Conservation (phyloP, 2,329 filamentous ascomycete species). For the Microdochium nivale region DNA sequence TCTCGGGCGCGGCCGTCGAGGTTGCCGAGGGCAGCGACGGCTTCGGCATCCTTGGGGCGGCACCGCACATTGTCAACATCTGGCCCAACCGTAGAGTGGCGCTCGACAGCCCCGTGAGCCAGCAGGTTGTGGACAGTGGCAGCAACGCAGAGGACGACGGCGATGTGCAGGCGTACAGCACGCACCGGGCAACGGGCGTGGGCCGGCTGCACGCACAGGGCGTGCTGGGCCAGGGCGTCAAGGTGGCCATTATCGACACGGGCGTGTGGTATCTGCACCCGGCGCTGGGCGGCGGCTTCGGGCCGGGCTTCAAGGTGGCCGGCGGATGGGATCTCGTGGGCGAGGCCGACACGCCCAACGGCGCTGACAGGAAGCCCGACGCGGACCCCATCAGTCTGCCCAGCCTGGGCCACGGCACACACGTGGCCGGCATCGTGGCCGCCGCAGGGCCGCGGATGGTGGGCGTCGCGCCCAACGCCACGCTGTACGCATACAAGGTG, state of each 20-base stretch:
- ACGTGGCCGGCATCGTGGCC: conserved; percentile 1
- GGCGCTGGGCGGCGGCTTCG: not conserved
- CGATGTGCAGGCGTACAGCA: conserved; percentile 1
- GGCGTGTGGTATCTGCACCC: not conserved
- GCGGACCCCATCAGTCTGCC: not conserved
- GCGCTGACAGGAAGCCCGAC: not conserved
- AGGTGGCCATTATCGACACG: conserved; percentile 9
- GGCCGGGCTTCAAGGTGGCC: not conserved
- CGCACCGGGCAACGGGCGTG: conserved; percentile 9
- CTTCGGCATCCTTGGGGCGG: not conserved
- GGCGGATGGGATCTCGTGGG: conserved; percentile 1
- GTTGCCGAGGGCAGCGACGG: not conserved
- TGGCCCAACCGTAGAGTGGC: not conserved
- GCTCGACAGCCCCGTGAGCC: not conserved
- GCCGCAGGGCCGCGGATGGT: not conserved
- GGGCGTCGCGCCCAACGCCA: conserved; percentile 2
- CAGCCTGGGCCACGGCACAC: conserved; percentile 1
- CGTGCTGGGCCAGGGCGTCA: conserved; percentile 8
- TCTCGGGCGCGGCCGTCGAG: not conserved
- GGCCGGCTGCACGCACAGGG: conserved; percentile 11
- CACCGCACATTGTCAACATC: not conserved
- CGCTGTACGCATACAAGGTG: conserved; percentile 1
- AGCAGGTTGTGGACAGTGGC: not conserved
- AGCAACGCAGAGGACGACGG: not conserved
- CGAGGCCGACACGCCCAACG: not conserved